phyloP scores from a whole-genome alignment of 345 rosid species.

The Ceriops zippeliana region DNA sequence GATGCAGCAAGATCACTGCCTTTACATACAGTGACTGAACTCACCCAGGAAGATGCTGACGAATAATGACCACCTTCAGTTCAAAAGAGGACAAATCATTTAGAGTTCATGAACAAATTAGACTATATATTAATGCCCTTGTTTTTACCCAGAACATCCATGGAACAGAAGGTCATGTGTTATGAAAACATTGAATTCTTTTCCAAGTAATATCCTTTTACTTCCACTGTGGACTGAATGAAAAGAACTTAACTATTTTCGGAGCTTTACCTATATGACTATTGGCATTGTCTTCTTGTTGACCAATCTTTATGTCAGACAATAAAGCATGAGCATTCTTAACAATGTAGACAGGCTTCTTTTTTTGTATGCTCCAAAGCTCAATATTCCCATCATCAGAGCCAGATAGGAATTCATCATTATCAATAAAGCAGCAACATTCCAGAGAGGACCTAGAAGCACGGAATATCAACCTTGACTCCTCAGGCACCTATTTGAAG shows the following conservation, averaged over 20 bases:
- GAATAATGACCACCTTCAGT: slow-evolving; percentile 25
- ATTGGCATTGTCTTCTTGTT: slow-evolving; percentile 28
- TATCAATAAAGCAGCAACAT: slow-evolving; percentile 82
- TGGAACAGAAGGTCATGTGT: not conserved
- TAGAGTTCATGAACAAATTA: slow-evolving; percentile 10
- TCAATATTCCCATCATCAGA: slow-evolving; percentile 91
- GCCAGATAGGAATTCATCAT: slow-evolving; percentile 82
- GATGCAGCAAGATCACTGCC: slow-evolving; percentile 95
- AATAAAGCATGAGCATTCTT: slow-evolving; percentile 68
- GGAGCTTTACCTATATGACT: slow-evolving; percentile 46
- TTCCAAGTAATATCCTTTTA: not conserved
- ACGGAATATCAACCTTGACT: slow-evolving; percentile 62
- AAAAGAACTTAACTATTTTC: not conserved
- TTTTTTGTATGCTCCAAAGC: slow-evolving; percentile 62
- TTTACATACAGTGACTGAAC: slow-evolving; percentile 68
- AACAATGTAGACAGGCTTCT: slow-evolving; percentile 69
- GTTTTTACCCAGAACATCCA: not conserved
- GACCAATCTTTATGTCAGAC: slow-evolving; percentile 21
- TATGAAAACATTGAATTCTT: too few relatives aligned
- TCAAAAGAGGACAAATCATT: not conserved
- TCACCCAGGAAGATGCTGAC: slow-evolving; percentile 79
- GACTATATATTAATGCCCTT: not conserved
- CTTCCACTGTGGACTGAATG: not conserved
- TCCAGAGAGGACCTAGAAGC: slow-evolving; percentile 82
- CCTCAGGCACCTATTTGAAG: slow-evolving; percentile 70